Base-by-base conservation (phyloP, 176 grass and related monocot genomes). In the Rhynchospora breviuscula region DNA sequence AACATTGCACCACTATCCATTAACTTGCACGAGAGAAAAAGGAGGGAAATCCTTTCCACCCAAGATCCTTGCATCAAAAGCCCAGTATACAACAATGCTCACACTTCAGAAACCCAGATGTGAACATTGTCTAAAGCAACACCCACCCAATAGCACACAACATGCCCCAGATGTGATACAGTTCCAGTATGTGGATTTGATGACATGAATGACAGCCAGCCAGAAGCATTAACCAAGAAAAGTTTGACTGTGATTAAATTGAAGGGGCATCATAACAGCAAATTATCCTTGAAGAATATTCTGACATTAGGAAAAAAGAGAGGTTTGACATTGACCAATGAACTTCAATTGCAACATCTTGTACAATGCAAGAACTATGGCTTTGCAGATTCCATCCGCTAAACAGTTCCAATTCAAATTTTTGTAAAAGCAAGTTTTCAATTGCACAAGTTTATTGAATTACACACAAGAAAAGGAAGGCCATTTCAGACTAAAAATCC, bases 371-470 rank as follows among this genome's bases (percentile, higher is more conserved):
- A 76, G 44, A 40, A 40, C 35, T 45, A 40, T 4, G 49, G 51
- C 17, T 57, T 78, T 78, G 73, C 73, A 33, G 48, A 78, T 78
- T n/a, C 25, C 25, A 56, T 75, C 47, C 21, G 22, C 47, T 53
- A 29, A 45, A 75, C 45, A 84, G 13, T 49, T 75, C 52, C 43
- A 26, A 67, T 45, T 33, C 76, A 69, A 71, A 54, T 52, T 88
- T 31, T 88, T 31, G 31, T 9, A 14, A 44, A 84, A 35, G 80
- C n/a, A 40, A 43, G 8, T 7, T 29, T 29, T 62, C 81, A n/a
- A 68, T 13, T 22, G 33, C 63, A 69, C 75, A 80, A 29, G 54
- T 40, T 86, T 86, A 81, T 81, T 86, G 59, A 81, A 80, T 69
- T 44, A 79, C 44, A 79, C 35, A 75, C 51, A 61, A 80, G 23